phyloP scores from a whole-genome alignment of 352 stramenopile species.

The Phytophthora lateralis region DNA sequence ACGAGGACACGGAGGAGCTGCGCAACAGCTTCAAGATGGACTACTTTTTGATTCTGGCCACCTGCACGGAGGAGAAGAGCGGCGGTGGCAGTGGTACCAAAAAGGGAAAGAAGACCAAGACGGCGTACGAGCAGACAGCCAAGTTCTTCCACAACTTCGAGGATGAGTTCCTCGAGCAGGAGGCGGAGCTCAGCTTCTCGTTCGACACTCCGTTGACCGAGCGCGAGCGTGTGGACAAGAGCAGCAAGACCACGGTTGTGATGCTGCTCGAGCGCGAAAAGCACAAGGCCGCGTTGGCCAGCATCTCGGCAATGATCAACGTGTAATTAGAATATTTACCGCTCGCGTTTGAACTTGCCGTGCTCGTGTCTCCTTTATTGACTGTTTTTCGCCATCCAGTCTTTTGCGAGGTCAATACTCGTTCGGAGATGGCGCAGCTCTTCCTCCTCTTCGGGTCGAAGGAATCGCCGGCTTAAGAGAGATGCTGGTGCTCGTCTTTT shows the following conservation, averaged over 20 bases:
- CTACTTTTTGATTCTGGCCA: slow-evolving; percentile 82
- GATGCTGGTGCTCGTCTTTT: slow-evolving; percentile 8
- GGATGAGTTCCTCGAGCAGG: slow-evolving; percentile 84
- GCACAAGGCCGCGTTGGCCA: slow-evolving; percentile 82
- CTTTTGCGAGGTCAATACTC: slow-evolving; percentile 68
- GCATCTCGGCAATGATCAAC: slow-evolving; percentile 85
- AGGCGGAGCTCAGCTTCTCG: slow-evolving; percentile 69
- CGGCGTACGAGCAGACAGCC: slow-evolving; percentile 59
- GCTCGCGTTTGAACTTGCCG: slow-evolving; percentile 19
- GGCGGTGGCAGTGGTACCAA: slow-evolving; percentile 34
- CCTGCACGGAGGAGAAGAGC: slow-evolving; percentile 65
- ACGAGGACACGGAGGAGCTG: slow-evolving; percentile 67
- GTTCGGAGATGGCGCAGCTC: slow-evolving; percentile 55
- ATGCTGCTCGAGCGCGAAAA: slow-evolving; percentile 80
- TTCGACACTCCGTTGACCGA: slow-evolving; percentile 78
- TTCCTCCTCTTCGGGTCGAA: slow-evolving; percentile 61
- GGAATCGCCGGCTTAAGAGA: slow-evolving; percentile 44
- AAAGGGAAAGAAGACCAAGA: slow-evolving; percentile 82
- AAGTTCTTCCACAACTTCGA: slow-evolving; percentile 90
- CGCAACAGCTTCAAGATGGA: slow-evolving; percentile 78
- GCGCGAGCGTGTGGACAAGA: slow-evolving; percentile 60
- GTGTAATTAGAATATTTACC: slow-evolving; percentile 75
- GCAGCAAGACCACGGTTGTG: slow-evolving; percentile 72
- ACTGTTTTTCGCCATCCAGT: slow-evolving; percentile 56
- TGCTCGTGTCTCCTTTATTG: background rate